Conservation (phyloP, 1,139 yeast species). For the Saccharomyces hybrid region DNA sequence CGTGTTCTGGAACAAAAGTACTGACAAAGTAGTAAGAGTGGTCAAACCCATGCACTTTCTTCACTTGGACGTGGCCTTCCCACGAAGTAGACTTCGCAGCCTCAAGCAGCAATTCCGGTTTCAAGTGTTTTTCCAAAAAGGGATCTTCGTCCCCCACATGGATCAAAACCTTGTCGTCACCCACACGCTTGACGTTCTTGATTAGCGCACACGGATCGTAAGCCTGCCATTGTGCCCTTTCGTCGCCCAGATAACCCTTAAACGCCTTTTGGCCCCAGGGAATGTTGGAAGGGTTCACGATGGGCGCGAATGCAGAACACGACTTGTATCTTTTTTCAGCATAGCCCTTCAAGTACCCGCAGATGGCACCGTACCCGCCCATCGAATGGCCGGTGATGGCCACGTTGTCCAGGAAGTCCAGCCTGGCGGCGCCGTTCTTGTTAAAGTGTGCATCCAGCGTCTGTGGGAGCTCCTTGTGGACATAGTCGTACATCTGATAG, state of each 20-base stretch:
- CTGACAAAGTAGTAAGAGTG: conserved; percentile 86
- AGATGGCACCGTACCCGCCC: conserved; percentile 95
- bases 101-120: conserved; percentile 63
- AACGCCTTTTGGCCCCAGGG: conserved; percentile 90
- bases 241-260: conserved; percentile 60
- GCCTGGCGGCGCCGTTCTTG: conserved; percentile 36
- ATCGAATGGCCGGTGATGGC: conserved; percentile 92
- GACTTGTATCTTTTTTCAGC: conserved; percentile 48
- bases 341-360: conserved; percentile 68
- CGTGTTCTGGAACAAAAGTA: conserved; percentile 75
- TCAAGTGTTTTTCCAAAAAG: conserved; percentile 62
- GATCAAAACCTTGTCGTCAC: conserved; percentile 51
- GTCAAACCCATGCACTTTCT: conserved; percentile 76
- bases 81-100: conserved; percentile 57
- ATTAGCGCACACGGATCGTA: conserved; percentile 81
- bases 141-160: conserved; percentile 78
- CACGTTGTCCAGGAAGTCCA: conserved; percentile 41
- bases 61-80: conserved; percentile 53
- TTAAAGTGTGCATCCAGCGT: conserved; percentile 37
- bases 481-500: conserved; percentile 82
- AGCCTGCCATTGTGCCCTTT: conserved; percentile 47
- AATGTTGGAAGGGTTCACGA: conserved; percentile 64
- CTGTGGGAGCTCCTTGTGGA: conserved; percentile 62
- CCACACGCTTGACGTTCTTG: conserved; percentile 40
- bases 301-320: conserved; percentile 89